Percentiles rank a stretch among this genome's conserved stretches.
phyloP scores from a whole-genome alignment of 192 early-diverging fungal genomes.

The Mortierella claussenii region DNA sequence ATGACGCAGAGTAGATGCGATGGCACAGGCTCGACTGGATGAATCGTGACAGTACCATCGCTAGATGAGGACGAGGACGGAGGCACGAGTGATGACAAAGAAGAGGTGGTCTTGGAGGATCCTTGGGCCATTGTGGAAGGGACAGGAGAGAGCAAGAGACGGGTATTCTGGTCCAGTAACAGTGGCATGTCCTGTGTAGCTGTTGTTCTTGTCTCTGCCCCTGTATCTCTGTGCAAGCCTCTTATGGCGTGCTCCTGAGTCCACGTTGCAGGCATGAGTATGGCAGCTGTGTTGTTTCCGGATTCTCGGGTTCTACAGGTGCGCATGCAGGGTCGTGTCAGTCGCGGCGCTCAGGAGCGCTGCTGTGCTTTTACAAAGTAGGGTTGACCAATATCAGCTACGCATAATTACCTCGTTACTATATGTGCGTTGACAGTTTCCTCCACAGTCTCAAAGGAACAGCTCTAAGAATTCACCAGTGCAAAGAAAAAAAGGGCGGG shows the following conservation, averaged over 20 bases:
- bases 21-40: slow-evolving; percentile 44
- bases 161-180: slow-evolving; percentile 3
- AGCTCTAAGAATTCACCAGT: neutral
- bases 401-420: too few relatives aligned
- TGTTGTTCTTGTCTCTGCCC: neutral
- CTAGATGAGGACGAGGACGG: neutral
- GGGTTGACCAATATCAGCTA: neutral
- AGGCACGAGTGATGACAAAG: neutral
- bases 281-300: neutral
- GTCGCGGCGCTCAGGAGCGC: too few relatives aligned
- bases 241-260: slow-evolving; percentile 23
- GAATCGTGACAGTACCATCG: slow-evolving; percentile 16
- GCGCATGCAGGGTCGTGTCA: neutral
- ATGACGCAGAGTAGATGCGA: slow-evolving; percentile 43
- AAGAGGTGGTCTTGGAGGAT: slow-evolving; percentile 1
- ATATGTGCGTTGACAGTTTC: neutral
- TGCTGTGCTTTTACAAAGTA: neutral
- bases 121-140: slow-evolving; percentile 24
- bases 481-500: neutral
- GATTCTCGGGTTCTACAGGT: neutral
- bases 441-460: too few relatives aligned
- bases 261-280: slow-evolving; percentile 11
- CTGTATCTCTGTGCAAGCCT: neutral
- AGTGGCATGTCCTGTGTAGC: neutral
- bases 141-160: slow-evolving; percentile 36